Base-by-base conservation (phyloP, 1,284 basidiomycete genomes). In the Trichosporon sp. region DNA sequence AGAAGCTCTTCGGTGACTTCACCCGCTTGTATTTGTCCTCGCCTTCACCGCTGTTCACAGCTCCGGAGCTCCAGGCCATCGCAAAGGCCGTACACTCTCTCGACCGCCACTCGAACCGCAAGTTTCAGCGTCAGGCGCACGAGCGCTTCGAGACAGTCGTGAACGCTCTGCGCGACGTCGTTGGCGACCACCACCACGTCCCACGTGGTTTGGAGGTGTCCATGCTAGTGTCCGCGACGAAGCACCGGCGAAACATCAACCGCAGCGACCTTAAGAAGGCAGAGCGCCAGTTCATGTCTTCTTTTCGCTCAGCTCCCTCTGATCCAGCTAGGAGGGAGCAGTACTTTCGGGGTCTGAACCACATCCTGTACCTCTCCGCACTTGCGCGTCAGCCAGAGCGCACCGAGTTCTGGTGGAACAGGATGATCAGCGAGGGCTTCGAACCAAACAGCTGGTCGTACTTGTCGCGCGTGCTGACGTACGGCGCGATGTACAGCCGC, bases 281-380 rank as follows among this genome's bases (percentile, higher is more conserved):
- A 10, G 72, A 75, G 60, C 44, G 33, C 7, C 29, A 44, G 9
- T 70, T 72, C 33, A 11, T n/a, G 14, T 37, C 44, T 5, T 58
- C 70, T 27, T 73, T 67, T 54, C 68, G 61, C 13, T 14, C 10
- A 3, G 57, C 56, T 8, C 59, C 56, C n/a, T 57, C 40, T n/a
- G 63, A 69, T 60, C 16, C 36, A 13, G 52, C 54, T 21, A 59
- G 44, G 9, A 31, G 61, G 37, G 37, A 56, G 29, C 60, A 62
- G 58, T 74, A 71, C 56, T 29, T 59, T 25, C 67, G 65, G 25
- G 56, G 66, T 27, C 59, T 77, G 33, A 75, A 76, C 59, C 69
- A 75, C 58, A 36, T 77, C 54, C 69, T 78, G 16, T 74, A 74
- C 56, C 64, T 77, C 2, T 70, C 69, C 25, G 72, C 74, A 2